These are phyloP conservation scores for Kwoniella heveanensis DNA, from an alignment of 768 basidiomycete genomes.

Conservation along the genomic window DNA sequence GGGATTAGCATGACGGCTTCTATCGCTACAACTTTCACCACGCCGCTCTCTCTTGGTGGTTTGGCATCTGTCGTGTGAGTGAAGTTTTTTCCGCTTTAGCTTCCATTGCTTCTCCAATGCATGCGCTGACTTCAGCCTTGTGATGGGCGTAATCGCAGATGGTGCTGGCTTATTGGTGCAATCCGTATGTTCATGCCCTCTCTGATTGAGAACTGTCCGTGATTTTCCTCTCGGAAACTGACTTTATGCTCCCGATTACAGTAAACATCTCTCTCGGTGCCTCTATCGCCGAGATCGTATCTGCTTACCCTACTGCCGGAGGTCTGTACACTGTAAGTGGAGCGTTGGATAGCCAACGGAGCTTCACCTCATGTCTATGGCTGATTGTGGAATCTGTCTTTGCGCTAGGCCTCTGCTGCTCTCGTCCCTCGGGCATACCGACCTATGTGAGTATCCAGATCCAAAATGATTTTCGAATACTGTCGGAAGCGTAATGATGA, in stretches of 20 bases:
- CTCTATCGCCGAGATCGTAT: constrained; percentile 55
- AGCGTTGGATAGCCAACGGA: not conserved
- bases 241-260: constrained; percentile 17
- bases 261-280: constrained; percentile 35
- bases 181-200: constrained; percentile 21
- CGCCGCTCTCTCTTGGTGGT: constrained; percentile 57
- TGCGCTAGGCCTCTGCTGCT: constrained; percentile 51
- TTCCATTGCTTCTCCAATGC: too few species aligned
- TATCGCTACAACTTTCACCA: constrained; percentile 58
- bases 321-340: constrained; percentile 58
- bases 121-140: not conserved
- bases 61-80: constrained; percentile 55
- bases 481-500: constrained; percentile 1
- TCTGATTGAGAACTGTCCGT: not conserved
- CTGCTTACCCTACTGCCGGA: constrained; percentile 59
- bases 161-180: constrained; percentile 57
- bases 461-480: not conserved
- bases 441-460: constrained; percentile 38
- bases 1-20: constrained; percentile 31
- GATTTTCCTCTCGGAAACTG: constrained; percentile 20
- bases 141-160: constrained; percentile 20
- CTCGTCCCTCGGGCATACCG: constrained; percentile 55
- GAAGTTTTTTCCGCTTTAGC: too few species aligned
- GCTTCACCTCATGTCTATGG: too few species aligned
- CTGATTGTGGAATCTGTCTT: not conserved